Evolutionary conservation across 257 asterid species (phyloP), one percentile per base, ranked within the genome.

Genomic region (Scutellaria baicalensis): DNA sequence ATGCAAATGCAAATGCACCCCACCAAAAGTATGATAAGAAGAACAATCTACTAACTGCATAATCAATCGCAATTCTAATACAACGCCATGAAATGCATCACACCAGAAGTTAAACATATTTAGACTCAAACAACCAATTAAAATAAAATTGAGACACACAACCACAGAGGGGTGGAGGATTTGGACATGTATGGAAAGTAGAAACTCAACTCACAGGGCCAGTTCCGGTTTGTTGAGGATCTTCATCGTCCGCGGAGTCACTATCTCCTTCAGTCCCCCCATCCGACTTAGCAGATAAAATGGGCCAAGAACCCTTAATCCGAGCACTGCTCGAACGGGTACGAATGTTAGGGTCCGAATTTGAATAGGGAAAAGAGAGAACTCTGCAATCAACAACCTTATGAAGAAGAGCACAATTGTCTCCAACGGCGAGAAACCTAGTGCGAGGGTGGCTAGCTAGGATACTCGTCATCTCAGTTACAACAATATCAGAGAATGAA

Each of bases 361-460:
- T 76, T 12, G 82, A 71, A 65, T 45, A 78, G 9, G 78, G 80
- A 18, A 84, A 78, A 55, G 73, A 77, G 73, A 78, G 82, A 58
- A 54, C 65, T 78, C 78, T 69, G 77, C 68, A 64, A 70, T 75
- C 76, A 71, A 71, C 71, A 70, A 67, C 69, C 72, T 77, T 78
- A 4, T 52, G 68, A 48, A 57, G 59, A 77, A 59, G 82, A 21
- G 69, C 66, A 14, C 45, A 75, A 81, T 13, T 40, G 20, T 81
- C 86, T 21, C 73, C 71, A n/a, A 76, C 78, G 6, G 81, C 77
- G 47, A 75, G 75, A 52, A 82, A 77, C 79, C 82, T 69, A 49
- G 78, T 61, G 36, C 86, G 79, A 70, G 84, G 87, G 56, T 80
- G 80, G 84, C 86, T 76, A 20, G 83, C 85, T 33, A 89, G 74